Conservation (phyloP, 495 filamentous ascomycete species). For the Xylaria telfairii region DNA sequence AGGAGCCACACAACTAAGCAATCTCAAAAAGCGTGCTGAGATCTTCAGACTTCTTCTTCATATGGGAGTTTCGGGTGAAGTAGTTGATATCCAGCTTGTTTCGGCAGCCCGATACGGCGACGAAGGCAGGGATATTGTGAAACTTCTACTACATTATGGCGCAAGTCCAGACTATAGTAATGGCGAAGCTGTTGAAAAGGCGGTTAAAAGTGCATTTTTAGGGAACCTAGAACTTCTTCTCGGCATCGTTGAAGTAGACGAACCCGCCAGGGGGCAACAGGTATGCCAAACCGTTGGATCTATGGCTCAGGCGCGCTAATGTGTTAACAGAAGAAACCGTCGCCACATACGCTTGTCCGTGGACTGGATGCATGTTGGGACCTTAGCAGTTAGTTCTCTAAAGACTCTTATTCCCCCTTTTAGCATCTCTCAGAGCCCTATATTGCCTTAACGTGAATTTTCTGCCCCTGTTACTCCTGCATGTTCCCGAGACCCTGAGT, state of each 20-base stretch:
- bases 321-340: slow-evolving; percentile 42
- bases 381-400: no score
- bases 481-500: no score
- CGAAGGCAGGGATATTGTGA: slow-evolving; percentile 48
- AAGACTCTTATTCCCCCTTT: no score
- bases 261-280: slow-evolving; percentile 20
- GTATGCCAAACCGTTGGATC: not conserved
- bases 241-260: slow-evolving; percentile 42
- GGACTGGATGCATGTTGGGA: slow-evolving; percentile 53
- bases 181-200: slow-evolving; percentile 56
- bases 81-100: slow-evolving; percentile 51
- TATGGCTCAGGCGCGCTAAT: not conserved
- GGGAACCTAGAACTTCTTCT: slow-evolving; percentile 52
- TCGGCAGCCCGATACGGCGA: slow-evolving; percentile 51
- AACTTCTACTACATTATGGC: slow-evolving; percentile 49
- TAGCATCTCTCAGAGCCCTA: no score
- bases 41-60: slow-evolving; percentile 51
- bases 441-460: no score
- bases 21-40: slow-evolving; percentile 46
- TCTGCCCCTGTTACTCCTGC: no score
- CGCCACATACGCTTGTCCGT: slow-evolving; percentile 45
- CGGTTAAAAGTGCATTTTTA: slow-evolving; percentile 49
- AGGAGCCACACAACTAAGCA: slow-evolving; percentile 48
- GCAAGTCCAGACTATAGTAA: slow-evolving; percentile 51
- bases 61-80: slow-evolving; percentile 48